Evolutionary conservation across 805 yeast genomes (phyloP), one percentile per base, ranked within the genome.

Genomic region (Kregervanrija delftensis): DNA sequence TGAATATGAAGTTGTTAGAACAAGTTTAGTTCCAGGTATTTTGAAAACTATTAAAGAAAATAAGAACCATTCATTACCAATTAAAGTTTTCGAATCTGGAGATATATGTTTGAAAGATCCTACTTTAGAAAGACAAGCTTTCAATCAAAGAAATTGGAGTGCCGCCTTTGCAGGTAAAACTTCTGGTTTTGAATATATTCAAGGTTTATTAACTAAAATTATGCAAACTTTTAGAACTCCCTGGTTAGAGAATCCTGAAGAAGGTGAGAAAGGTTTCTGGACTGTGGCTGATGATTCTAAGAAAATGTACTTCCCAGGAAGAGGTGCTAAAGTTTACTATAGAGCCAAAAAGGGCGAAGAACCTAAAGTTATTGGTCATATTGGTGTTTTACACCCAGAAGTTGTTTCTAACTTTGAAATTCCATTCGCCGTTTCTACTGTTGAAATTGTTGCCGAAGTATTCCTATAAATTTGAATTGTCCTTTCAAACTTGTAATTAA

Each of bases 1-100:
- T 42, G 99, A 93, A 70, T 93, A 91, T 67, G 96, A 93, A 73
- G 99, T 93, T 49, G 98, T 93, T 28, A 85, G 99, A 75, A 93
- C 99, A 13, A 79, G 95, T 28, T 74, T 93, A 56, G 72, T 91
- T 47, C 97, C 99, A 40, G 99, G 99, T 54, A 76, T 93, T 46
- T 78, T 93, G 62, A 93, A 93, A 69, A 93, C 99, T 22, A 82
- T 93, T 53, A 83, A 86, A 63, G 99, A 95, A 71, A 93, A 93
- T 72, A 85, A 96, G 72, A 86, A 89, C 65, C 98, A 95, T 66
- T 74, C 96, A 2, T 75, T 93, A 60, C 99, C 99, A 39, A 86
- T 95, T 61, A 83, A 80, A 66, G 96, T 95, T 47, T 93, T 93
- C 55, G 99, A 93, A 72, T 73, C 86, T 54, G 97, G 96, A 57